Evolutionary conservation across 768 basidiomycete species (phyloP).

Genomic region (Pleurotus cornucopiae): DNA sequence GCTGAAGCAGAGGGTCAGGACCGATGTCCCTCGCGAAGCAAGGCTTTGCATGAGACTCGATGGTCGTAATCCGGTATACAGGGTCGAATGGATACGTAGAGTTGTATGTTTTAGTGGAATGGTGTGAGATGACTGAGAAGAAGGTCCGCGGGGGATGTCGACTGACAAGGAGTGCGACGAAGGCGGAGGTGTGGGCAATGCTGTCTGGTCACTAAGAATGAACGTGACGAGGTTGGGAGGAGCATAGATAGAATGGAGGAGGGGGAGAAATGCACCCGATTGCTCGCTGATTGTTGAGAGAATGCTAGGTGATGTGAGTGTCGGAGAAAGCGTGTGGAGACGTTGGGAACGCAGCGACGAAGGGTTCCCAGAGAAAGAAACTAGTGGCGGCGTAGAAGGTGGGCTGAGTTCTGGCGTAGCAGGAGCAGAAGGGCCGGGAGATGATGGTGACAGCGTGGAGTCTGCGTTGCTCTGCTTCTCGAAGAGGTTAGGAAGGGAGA

Average conservation of each 20-base stretch:
- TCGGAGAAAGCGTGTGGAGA: constrained; percentile 23
- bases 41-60: constrained; percentile 29
- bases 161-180: constrained; percentile 1
- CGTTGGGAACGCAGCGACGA: constrained; percentile 11
- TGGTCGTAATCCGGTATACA: constrained; percentile 43
- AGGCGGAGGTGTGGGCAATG: constrained; percentile 10
- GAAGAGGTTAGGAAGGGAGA: constrained; percentile 23
- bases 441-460: constrained; percentile 10
- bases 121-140: neutral
- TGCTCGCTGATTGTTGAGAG: neutral
- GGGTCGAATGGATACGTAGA: constrained; percentile 38
- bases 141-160: neutral
- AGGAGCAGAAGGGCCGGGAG: constrained; percentile 15
- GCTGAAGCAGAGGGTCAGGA: constrained; percentile 31
- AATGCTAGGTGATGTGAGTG: constrained; percentile 15
- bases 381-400: constrained; percentile 9
- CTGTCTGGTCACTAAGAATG: constrained; percentile 10
- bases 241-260: constrained; percentile 29
- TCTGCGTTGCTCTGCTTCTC: constrained; percentile 14
- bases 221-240: constrained; percentile 13
- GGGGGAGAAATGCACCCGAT: constrained; percentile 28
- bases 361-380: constrained; percentile 4
- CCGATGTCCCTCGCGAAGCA: constrained; percentile 26
- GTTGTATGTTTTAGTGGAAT: constrained; percentile 30
- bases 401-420: constrained; percentile 2